Percentiles rank a stretch among this genome's conserved stretches.
phyloP scores from a whole-genome alignment of 345 rosid genomes.

The Salix caprea region DNA sequence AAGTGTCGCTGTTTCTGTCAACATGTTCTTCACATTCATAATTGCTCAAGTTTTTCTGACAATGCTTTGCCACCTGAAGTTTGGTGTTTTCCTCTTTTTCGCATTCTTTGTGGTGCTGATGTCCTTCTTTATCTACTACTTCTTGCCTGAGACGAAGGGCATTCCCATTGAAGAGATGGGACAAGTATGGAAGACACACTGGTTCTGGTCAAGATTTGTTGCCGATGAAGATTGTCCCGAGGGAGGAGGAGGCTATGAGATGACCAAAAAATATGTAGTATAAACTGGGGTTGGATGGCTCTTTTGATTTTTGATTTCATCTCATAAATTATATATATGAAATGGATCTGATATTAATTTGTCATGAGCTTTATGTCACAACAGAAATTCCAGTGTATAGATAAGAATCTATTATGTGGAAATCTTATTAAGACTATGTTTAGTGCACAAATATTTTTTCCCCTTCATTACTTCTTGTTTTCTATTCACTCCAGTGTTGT shows the following conservation, averaged over 20 bases:
- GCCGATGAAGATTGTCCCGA: conserved; percentile 20
- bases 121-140: conserved; percentile 48
- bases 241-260: conserved; percentile 38
- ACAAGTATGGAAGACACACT: conserved; percentile 54
- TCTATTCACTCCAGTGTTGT: too few species aligned
- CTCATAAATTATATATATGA: background rate
- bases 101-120: conserved; percentile 58
- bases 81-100: conserved; percentile 62
- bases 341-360: background rate
- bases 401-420: background rate
- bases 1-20: conserved; percentile 77
- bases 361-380: background rate
- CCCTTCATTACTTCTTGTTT: background rate
- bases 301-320: conserved; percentile 4
- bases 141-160: conserved; percentile 69
- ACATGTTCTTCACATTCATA: conserved; percentile 78
- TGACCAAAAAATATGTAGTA: conserved; percentile 42
- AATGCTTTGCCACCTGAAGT: conserved; percentile 83
- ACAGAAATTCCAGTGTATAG: background rate
- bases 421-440: background rate
- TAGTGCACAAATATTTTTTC: background rate
- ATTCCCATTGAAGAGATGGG: conserved; percentile 73
- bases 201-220: conserved; percentile 63
- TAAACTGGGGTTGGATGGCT: background rate
- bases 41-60: conserved; percentile 70